phyloP scores from a whole-genome alignment of 2,329 filamentous ascomycete species.

The Colletotrichum cereale region DNA sequence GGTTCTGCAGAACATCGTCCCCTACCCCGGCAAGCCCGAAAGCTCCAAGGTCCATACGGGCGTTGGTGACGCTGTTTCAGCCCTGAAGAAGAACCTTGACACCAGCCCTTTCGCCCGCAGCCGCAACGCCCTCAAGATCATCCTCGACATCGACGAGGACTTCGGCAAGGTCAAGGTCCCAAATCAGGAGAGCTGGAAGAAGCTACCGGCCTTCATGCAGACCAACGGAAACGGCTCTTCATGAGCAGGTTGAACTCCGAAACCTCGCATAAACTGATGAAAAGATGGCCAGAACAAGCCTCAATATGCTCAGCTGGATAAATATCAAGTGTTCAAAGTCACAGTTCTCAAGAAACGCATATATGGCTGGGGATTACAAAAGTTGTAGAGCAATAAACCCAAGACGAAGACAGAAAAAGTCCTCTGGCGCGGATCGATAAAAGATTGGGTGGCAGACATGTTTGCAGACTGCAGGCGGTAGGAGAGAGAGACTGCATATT shows the following conservation, averaged over 20 bases:
- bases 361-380: constrained; percentile 29
- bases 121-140: constrained; percentile 93
- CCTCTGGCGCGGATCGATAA: constrained; percentile 13
- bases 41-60: constrained; percentile 67
- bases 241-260: background rate
- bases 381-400: constrained; percentile 29
- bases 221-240: constrained; percentile 19
- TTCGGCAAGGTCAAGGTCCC: constrained; percentile 82
- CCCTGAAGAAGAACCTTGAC: constrained; percentile 71
- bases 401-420: constrained; percentile 21
- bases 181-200: constrained; percentile 65
- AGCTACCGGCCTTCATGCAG: constrained; percentile 62
- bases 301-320: background rate
- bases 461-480: background rate
- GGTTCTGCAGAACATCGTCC: constrained; percentile 83
- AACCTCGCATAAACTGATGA: background rate
- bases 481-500: constrained; percentile 30
- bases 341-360: constrained; percentile 23
- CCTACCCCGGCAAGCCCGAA: constrained; percentile 77
- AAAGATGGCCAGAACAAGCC: background rate
- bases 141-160: constrained; percentile 92
- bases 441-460: constrained; percentile 28
- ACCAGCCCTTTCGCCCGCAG: constrained; percentile 70
- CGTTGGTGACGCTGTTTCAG: constrained; percentile 72
- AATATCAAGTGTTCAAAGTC: constrained; percentile 17